Evolutionary conservation across 192 early-diverging fungal species (phyloP), one percentile per base, ranked within the genome.

Genomic region (Coemansia sp.): DNA sequence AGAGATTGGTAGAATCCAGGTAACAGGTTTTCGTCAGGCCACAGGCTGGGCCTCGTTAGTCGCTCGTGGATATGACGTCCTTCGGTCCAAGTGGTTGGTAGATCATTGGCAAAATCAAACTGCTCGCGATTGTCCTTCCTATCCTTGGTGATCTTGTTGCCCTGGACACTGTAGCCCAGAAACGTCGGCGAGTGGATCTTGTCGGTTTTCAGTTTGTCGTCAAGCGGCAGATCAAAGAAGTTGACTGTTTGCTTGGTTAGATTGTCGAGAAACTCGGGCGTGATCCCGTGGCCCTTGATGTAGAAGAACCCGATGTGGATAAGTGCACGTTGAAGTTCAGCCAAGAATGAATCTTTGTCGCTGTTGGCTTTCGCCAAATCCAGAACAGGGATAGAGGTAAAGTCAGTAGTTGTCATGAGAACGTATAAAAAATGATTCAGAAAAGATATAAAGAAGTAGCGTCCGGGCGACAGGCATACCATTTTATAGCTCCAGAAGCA

Each of bases 301-400:
- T 89, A 89, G 44, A 89, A 89, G 45, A 86, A 88, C 0, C 87
- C 88, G 10, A 87, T 68, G 31, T 85, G 69, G 31, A 81, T 78
- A 46, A 89, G 74, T 4, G 86, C 82, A 59, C 81, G 56, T n/a
- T 83, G 78, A 27, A 86, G 79, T 5, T 82, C 70, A 3, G 40
- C 46, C n/a, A 89, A 60, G 40, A 89, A 85, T 9, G 39, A 45
- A 4, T 68, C 60, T 54, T 64, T 67, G 64, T 70, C 42, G 29
- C 63, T 46, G 9, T 5, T 51, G 45, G 64, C 63, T 19, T 48
- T 24, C n/a, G 46, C 16, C 37, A 74, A 67, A 39, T 74, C 73
- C 2, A 74, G 73, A 4, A 74, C 42, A 4, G 73, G 73, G 31
- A 74, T 74, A 9, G 54, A 59, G 24, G 50, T 64, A 65, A 74